A percentile compares a stretch with the other conserved stretches of the same genome.
phyloP scores from a whole-genome alignment of 192 early-diverging fungal genomes.

The Linnemannia schmuckeri region DNA sequence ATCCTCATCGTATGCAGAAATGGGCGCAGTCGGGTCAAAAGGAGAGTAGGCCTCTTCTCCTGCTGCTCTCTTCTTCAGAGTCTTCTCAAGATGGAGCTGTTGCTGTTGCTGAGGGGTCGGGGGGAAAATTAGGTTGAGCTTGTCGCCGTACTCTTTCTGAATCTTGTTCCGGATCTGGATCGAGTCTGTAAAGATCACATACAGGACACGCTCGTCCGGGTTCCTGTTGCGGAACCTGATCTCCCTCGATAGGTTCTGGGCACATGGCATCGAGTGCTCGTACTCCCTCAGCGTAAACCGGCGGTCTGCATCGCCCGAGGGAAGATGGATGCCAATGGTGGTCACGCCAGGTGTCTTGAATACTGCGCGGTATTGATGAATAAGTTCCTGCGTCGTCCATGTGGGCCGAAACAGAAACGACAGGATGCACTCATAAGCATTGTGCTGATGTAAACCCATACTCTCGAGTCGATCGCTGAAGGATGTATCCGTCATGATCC shows the following conservation, averaged over 20 bases:
- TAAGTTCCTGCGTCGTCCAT: neutral
- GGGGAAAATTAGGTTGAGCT: neutral
- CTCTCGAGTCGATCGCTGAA: constrained; percentile 8
- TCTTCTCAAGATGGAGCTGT: neutral
- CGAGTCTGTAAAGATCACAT: constrained; percentile 18
- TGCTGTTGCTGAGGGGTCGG: neutral
- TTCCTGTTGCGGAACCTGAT: neutral
- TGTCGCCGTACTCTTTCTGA: neutral
- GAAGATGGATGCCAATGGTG: constrained; percentile 10
- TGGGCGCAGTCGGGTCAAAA: neutral
- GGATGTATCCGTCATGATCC: constrained; percentile 10
- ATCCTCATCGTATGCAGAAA: neutral
- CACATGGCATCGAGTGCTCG: constrained; percentile 10
- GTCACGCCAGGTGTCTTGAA: constrained; percentile 1
- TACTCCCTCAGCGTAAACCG: neutral
- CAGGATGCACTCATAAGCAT: constrained; percentile 16
- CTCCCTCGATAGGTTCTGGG: neutral
- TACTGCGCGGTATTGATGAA: constrained; percentile 18
- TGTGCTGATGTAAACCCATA: constrained; percentile 11
- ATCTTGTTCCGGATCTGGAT: neutral
- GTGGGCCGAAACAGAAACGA: constrained; percentile 14
- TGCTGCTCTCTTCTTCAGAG: neutral
- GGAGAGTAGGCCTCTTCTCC: neutral
- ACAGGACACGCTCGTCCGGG: neutral
- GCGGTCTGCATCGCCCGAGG: neutral